Conservation (phyloP, 1,284 basidiomycete genomes). For the Cryptococcus sp. region DNA sequence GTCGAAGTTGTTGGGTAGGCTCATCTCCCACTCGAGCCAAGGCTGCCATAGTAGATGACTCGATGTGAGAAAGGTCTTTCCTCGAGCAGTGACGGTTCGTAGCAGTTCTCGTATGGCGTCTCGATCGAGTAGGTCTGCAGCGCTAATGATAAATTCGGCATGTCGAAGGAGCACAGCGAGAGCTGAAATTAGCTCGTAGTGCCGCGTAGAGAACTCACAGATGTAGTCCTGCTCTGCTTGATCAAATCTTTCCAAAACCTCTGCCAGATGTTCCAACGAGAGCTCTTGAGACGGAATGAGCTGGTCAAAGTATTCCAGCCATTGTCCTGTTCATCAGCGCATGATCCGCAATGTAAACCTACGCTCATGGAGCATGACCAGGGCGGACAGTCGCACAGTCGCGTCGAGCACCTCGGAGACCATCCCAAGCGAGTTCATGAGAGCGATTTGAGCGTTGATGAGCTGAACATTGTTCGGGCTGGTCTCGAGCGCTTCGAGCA, state of each 20-base stretch:
- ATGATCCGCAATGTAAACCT: slow-evolving; percentile 2
- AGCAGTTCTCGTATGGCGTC: slow-evolving; percentile 56
- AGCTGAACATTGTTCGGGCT: slow-evolving; percentile 28
- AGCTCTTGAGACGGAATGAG: slow-evolving; percentile 15
- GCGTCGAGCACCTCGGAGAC: slow-evolving; percentile 17
- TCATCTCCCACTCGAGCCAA: slow-evolving; percentile 67
- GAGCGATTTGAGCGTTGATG: slow-evolving; percentile 26
- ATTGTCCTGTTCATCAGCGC: slow-evolving; percentile 19
- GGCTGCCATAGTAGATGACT: slow-evolving; percentile 67
- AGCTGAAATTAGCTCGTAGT: slow-evolving; percentile 50
- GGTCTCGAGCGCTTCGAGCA: slow-evolving; percentile 22
- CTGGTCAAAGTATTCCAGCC: slow-evolving; percentile 29
- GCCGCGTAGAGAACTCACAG: slow-evolving; percentile 54
- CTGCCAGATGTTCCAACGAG: slow-evolving; percentile 51
- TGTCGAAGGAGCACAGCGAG: slow-evolving; percentile 66
- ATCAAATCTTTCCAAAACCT: slow-evolving; percentile 60
- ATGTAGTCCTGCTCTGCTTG: slow-evolving; percentile 72
- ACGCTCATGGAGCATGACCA: slow-evolving; percentile 36
- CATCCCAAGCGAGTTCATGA: slow-evolving; percentile 27
- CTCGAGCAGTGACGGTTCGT: slow-evolving; percentile 52
- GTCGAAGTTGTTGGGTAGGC: slow-evolving; percentile 48
- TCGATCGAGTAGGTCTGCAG: slow-evolving; percentile 38
- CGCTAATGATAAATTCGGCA: slow-evolving; percentile 56
- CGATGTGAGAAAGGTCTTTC: slow-evolving; percentile 53
- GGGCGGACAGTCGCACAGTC: slow-evolving; percentile 11